Base-by-base conservation (phyloP, 2,329 filamentous ascomycete species). In the Ophiosphaerella narmari region DNA sequence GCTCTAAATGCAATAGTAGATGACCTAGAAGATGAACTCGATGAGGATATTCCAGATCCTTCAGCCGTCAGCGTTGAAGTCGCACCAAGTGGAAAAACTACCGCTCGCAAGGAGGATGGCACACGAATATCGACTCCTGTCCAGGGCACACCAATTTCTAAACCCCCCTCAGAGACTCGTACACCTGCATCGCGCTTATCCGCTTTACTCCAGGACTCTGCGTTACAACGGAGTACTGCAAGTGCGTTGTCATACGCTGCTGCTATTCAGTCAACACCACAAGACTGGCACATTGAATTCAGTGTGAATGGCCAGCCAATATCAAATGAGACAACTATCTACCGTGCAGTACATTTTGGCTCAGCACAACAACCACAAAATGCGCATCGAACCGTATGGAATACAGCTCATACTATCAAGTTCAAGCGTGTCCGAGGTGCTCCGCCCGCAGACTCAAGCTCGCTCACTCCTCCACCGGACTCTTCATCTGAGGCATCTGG, bases 271-370 rank as follows among this genome's bases (percentile, higher is more conserved):
- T 80, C 89, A 12, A 79, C 85, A 0, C 90, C 92, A 1, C 89
- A 95, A 67, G 92, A 97, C 67, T 99, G 94, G 94, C 93, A 99
- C 66, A 91, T 99, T 53, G 90, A 97, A 67, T 99, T 99, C 74
- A 92, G 85, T 59, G 83, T 97, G 42, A 88, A 95, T 57, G 88
- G 83, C 45, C 91, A 91, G 70, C 82, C 89, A 1, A 88, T 99
- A 50, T 81, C 89, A 0, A 94, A 92, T 60, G 92, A 97, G 63
- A 97, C 90, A 0, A 99, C 94, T 0, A 93, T 99, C 48, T 99
- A 97, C 67, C 88, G 93, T 40, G 94, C 94, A 29, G 90, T 97
- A 7, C 90, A 97, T 66, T 89, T 85, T 67, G 84, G 81, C 76
- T 80, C 83, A 51, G 74, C 79, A 12, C 76, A 82, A 41, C 70